A percentile compares a stretch with the other conserved stretches of the same genome.
phyloP scores from a whole-genome alignment of 129 eudicot genomes.

The Kitagawia praeruptora region DNA sequence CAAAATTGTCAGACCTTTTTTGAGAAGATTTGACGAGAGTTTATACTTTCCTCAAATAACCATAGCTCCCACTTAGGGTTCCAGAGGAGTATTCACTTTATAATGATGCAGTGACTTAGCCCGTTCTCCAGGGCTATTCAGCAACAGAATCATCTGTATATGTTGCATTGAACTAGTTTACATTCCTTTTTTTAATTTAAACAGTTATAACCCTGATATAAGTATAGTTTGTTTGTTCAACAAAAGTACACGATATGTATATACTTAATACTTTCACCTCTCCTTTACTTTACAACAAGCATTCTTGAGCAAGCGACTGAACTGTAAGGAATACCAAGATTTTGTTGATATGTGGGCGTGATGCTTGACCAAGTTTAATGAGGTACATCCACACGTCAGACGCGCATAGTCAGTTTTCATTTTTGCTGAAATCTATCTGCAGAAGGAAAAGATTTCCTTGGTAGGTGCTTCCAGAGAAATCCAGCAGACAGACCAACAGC shows the following conservation, averaged over 20 bases:
- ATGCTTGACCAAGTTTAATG: not conserved
- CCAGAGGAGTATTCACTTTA: too few relatives aligned
- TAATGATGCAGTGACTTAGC: too few relatives aligned
- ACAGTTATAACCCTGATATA: not conserved
- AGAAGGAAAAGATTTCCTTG: constrained; percentile 80
- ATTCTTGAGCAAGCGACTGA: not conserved
- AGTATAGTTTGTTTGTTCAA: not conserved
- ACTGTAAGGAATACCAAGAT: not conserved
- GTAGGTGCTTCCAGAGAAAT: constrained; percentile 61
- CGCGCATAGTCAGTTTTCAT: not conserved
- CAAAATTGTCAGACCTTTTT: too few relatives aligned
- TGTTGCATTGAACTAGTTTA: too few relatives aligned
- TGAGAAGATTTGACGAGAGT: too few relatives aligned
- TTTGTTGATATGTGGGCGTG: not conserved
- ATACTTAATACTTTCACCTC: not conserved
- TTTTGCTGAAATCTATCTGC: constrained; percentile 16
- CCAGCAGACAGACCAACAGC: constrained; percentile 87
- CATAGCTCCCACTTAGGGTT: too few relatives aligned
- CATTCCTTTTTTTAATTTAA: too few relatives aligned
- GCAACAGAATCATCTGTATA: too few relatives aligned
- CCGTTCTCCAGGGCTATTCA: too few relatives aligned
- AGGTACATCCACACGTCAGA: not conserved
- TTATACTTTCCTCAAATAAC: too few relatives aligned
- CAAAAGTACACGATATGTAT: not conserved
- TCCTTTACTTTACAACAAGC: not conserved